phyloP scores from a whole-genome alignment of 176 grass and related monocot genomes.

The Phoenix roebelenii region DNA sequence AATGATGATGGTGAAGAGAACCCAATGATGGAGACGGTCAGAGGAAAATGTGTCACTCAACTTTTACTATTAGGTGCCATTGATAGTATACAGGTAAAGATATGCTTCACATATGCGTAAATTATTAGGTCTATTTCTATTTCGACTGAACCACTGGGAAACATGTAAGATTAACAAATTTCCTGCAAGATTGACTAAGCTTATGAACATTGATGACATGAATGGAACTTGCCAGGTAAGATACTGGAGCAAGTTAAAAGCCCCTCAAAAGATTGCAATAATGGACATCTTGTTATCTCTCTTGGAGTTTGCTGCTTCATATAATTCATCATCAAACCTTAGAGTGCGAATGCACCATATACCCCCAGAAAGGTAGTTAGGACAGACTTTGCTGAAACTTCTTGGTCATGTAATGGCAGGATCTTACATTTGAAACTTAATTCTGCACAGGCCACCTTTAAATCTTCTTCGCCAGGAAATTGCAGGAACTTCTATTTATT shows the following conservation, averaged over 20 bases:
- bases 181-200: no score
- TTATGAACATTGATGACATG: slow-evolving; percentile 19
- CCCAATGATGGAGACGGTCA: slow-evolving; percentile 84
- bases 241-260: slow-evolving; percentile 80
- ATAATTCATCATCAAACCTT: slow-evolving; percentile 93
- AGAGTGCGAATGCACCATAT: slow-evolving; percentile 92
- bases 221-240: slow-evolving; percentile 49
- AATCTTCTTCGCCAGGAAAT: slow-evolving; percentile 98
- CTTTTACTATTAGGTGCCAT: slow-evolving; percentile 78
- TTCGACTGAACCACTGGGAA: not conserved
- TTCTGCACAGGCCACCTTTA: slow-evolving; percentile 59
- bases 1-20: slow-evolving; percentile 56
- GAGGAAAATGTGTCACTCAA: slow-evolving; percentile 96
- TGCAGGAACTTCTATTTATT: slow-evolving; percentile 84
- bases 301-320: slow-evolving; percentile 91
- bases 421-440: slow-evolving; percentile 30
- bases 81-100: slow-evolving; percentile 89
- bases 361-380: slow-evolving; percentile 61
- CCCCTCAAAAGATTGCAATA: slow-evolving; percentile 62
- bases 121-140: slow-evolving; percentile 6
- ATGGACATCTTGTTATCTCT: slow-evolving; percentile 93
- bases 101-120: not conserved
- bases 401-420: slow-evolving; percentile 6
- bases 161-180: no score
- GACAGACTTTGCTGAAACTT: not conserved